Base-by-base conservation (phyloP, 2,329 filamentous ascomycete genomes). In the Cryphonectria radicalis region DNA sequence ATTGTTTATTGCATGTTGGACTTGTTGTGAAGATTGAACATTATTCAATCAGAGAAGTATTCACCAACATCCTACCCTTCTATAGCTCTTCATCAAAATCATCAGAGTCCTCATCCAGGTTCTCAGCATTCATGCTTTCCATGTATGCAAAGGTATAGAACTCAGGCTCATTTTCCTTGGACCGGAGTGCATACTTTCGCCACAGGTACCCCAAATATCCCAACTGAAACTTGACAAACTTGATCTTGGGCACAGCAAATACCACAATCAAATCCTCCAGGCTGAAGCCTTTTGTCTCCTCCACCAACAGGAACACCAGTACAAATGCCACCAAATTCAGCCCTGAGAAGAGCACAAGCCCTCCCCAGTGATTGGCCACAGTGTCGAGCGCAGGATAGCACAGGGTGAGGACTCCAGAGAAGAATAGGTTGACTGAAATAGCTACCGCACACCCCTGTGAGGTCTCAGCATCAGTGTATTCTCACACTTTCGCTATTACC, bases 251-350 rank as follows among this genome's bases (percentile, higher is more conserved):
- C 25, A 72, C 80, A 2, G 77, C 80, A 69, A 84, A 84, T 46
- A 84, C 77, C 55, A 78, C 75, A 63, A 82, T 80, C 11, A 84
- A 76, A 53, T 83, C 81, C 69, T 84, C 82, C 22, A 84, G 77
- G 32, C 78, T 82, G 22, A 78, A 78, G 17, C 78, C 76, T 71
- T 82, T 82, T 2, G 82, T 84, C 77, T 84, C 82, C 68, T 84
- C 82, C 10, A 84, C 79, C 4, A 84, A 73, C 0, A 86, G 76
- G 75, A 84, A 84, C 4, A 86, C 82, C 40, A 85, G 78, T 4
- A 82, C 72, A n/a, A 84, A 81, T 0, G 84, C 84, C 3, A 86
- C 60, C 1, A 86, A 62, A 73, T 86, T 86, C 25, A 87, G 76
- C 1, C 80, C 83, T 1, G 82, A 79, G 73, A 86, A 87, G 42